phyloP scores from a whole-genome alignment of 441 rosid species.

The Pelargonium citronellum region DNA sequence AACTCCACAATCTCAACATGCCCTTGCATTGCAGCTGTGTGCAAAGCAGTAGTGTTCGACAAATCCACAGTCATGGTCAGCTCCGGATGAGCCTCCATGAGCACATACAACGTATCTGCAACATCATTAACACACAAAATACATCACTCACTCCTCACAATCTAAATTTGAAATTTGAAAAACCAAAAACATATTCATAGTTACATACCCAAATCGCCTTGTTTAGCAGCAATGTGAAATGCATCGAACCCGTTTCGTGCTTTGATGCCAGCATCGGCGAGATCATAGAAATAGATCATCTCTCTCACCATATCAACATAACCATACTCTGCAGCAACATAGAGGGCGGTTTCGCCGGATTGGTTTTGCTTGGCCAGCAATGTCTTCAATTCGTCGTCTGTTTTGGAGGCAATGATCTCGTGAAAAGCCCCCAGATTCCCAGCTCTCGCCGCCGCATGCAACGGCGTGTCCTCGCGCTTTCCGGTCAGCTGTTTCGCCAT shows the following conservation, averaged over 20 bases:
- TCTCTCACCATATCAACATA: slow-evolving; percentile 59
- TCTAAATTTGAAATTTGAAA: not conserved
- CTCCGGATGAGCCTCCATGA: slow-evolving; percentile 72
- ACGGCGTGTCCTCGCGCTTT: slow-evolving; percentile 62
- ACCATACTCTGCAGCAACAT: slow-evolving; percentile 79
- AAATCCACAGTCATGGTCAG: slow-evolving; percentile 80
- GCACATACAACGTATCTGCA: slow-evolving; percentile 55
- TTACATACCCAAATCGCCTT: slow-evolving; percentile 69
- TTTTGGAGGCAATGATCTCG: slow-evolving; percentile 37
- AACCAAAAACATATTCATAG: not conserved
- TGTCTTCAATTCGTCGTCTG: slow-evolving; percentile 37
- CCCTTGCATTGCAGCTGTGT: slow-evolving; percentile 85
- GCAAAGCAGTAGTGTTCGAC: slow-evolving; percentile 71
- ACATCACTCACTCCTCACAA: not conserved
- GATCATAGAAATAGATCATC: slow-evolving; percentile 71
- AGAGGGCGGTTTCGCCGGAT: slow-evolving; percentile 81
- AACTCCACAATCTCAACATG: slow-evolving; percentile 58
- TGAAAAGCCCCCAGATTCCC: slow-evolving; percentile 45
- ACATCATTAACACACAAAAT: slow-evolving; percentile 12
- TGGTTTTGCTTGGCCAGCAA: slow-evolving; percentile 66
- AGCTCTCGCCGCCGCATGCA: slow-evolving; percentile 71
- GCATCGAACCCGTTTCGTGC: slow-evolving; percentile 94
- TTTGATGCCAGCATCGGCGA: slow-evolving; percentile 63
- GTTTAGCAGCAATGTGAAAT: slow-evolving; percentile 90
- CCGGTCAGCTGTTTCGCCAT: slow-evolving; percentile 76